These are phyloP conservation scores for Fusarium subglutinans DNA, from an alignment of 2,329 filamentous ascomycete genomes.

Conservation along the genomic window DNA sequence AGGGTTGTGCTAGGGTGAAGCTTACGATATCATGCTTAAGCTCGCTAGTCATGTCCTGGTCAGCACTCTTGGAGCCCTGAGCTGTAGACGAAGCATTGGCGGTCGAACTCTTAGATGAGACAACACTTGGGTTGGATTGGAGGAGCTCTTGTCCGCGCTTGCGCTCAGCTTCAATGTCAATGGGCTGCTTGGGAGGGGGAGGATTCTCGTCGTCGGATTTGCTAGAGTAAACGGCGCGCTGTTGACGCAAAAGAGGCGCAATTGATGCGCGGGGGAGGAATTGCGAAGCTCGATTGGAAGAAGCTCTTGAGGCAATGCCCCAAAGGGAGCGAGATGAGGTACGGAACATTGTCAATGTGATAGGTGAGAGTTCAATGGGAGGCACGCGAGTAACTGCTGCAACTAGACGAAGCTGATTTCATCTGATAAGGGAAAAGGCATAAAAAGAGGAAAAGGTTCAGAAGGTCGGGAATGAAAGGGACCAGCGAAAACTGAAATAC, in stretches of 20 bases:
- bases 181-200: constrained; percentile 44
- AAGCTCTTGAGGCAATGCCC: constrained; percentile 32
- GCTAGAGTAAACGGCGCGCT: constrained; percentile 39
- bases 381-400: constrained; percentile 2
- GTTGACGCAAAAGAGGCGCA: constrained; percentile 20
- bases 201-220: constrained; percentile 34
- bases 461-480: neutral
- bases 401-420: neutral
- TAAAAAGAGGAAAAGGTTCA: neutral
- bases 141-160: constrained; percentile 64
- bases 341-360: constrained; percentile 44
- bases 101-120: constrained; percentile 66
- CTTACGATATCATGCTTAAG: constrained; percentile 66
- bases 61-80: neutral
- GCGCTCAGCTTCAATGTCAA: constrained; percentile 66
- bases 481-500: constrained; percentile 13
- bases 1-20: neutral
- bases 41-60: constrained; percentile 46
- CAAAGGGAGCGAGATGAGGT: constrained; percentile 38
- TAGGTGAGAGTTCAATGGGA: constrained; percentile 2
- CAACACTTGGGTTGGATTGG: constrained; percentile 66
- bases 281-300: neutral
- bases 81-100: constrained; percentile 58
- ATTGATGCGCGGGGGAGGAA: constrained; percentile 11
- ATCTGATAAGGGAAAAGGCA: neutral